Conservation (phyloP, 2,329 filamentous ascomycete species). For the Hypoxylon sp. region DNA sequence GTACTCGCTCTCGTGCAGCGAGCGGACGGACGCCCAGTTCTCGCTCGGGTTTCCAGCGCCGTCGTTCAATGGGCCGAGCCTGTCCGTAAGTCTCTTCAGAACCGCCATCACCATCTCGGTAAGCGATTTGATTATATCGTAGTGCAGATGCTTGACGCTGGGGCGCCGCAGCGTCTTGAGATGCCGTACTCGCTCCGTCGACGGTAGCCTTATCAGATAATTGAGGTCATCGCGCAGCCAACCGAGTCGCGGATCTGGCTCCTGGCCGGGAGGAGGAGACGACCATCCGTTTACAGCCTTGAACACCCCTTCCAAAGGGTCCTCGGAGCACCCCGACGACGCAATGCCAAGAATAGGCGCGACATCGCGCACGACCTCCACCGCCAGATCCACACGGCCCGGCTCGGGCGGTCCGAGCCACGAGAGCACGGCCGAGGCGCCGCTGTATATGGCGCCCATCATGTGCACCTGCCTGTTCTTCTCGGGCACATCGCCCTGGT, state of each 20-base stretch:
- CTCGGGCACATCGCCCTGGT: slow-evolving; percentile 4
- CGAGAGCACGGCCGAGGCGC: slow-evolving; percentile 1
- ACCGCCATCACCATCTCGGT: not conserved
- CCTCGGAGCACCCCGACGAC: not conserved
- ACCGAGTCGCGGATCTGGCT: no score
- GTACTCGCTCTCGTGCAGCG: not conserved
- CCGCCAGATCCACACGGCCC: not conserved
- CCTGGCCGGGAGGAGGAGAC: no score
- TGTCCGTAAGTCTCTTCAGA: no score
- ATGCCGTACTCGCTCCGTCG: no score
- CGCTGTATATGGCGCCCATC: slow-evolving; percentile 10
- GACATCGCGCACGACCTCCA: not conserved
- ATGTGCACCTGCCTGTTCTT: slow-evolving; percentile 1
- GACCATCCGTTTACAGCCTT: no score
- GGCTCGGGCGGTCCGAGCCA: slow-evolving; percentile 12
- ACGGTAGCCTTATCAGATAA: no score
- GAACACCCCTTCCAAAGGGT: not conserved
- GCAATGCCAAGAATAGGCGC: not conserved
- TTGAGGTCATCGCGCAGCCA: no score
- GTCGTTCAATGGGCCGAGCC: no score
- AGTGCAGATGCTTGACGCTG: no score
- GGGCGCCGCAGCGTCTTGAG: no score
- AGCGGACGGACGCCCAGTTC: not conserved
- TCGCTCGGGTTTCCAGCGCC: no score
- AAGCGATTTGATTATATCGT: no score